A percentile compares a stretch with the other conserved stretches of the same genome.
Evolutionary conservation across 495 filamentous ascomycete genomes (phyloP).

Genomic region (Talaromyces ruber): DNA sequence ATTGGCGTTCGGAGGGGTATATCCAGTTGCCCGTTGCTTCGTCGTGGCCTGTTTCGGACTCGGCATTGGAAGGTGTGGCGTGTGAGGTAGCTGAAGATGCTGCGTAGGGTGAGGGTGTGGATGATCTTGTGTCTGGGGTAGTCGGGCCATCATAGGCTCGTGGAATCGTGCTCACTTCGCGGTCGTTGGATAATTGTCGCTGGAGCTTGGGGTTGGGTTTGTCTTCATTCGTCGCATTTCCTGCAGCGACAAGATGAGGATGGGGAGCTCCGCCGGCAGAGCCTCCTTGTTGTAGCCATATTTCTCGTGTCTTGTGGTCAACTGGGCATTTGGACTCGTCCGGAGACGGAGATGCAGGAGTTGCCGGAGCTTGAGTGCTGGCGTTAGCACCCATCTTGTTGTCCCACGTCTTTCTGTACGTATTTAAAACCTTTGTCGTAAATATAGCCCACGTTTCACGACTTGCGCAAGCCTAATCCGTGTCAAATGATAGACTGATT

Average conservation of each 20-base stretch:
- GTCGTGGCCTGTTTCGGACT: constrained; percentile 62
- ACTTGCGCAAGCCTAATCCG: not conserved
- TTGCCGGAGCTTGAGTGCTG: constrained; percentile 28
- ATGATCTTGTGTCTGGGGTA: not conserved
- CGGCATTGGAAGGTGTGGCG: constrained; percentile 55
- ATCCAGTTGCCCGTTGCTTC: constrained; percentile 76
- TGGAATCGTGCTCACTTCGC: constrained; percentile 78
- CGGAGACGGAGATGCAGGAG: constrained; percentile 17
- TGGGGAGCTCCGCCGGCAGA: constrained; percentile 19
- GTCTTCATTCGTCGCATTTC: constrained; percentile 10
- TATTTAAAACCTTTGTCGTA: not conserved
- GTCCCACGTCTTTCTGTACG: not conserved
- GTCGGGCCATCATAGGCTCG: constrained; percentile 41
- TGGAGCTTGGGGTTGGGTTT: constrained; percentile 28
- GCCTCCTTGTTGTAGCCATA: constrained; percentile 57
- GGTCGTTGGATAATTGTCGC: constrained; percentile 42
- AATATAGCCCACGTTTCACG: not conserved
- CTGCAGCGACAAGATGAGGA: constrained; percentile 19
- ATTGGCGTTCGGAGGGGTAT: constrained; percentile 91
- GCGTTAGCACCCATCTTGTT: constrained; percentile 29
- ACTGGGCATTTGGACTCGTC: constrained; percentile 60
- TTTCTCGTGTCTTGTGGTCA: constrained; percentile 74
- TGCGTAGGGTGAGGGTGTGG: constrained; percentile 19
- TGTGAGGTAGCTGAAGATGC: constrained; percentile 28
- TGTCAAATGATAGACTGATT: not conserved